A percentile compares a stretch with the other conserved stretches of the same genome.
These are phyloP conservation scores for Aspergillus vadensis DNA, from an alignment of 2,329 filamentous ascomycete genomes.

Conservation along the genomic window DNA sequence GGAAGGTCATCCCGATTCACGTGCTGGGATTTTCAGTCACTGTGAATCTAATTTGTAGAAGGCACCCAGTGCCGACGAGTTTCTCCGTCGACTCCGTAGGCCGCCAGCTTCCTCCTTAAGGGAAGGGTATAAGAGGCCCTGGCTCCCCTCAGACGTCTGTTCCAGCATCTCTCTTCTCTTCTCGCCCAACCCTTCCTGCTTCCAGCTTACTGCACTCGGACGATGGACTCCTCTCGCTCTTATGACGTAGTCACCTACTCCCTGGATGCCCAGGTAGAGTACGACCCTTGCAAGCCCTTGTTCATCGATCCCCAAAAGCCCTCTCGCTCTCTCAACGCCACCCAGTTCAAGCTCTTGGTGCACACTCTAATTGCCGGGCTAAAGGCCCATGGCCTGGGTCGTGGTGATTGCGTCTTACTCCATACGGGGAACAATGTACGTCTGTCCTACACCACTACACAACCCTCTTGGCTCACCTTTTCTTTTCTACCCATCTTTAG, in stretches of 20 bases:
- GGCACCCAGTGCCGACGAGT: no score
- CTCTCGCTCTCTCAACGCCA: slow-evolving; percentile 24
- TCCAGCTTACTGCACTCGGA: no score
- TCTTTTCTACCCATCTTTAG: slow-evolving; percentile 2
- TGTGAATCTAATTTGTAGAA: no score
- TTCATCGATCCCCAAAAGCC: slow-evolving; percentile 38
- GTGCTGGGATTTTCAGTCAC: neutral
- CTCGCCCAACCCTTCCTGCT: no score
- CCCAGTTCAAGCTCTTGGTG: slow-evolving; percentile 25
- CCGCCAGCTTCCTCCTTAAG: no score
- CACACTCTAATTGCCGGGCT: slow-evolving; percentile 33
- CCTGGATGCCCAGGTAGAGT: slow-evolving; percentile 27
- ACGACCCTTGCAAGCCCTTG: slow-evolving; percentile 30
- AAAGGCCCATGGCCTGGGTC: slow-evolving; percentile 26
- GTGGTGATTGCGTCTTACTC: slow-evolving; percentile 38
- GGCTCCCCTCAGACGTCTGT: no score
- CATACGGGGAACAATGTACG: slow-evolving; percentile 34
- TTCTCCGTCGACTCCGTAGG: no score
- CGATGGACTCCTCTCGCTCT: neutral
- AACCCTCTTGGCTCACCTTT: neutral
- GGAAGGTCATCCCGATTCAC: no score
- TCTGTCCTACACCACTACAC: neutral
- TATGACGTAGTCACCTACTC: slow-evolving; percentile 28
- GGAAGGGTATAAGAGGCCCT: no score
- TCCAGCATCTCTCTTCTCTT: no score